Conservation (phyloP, 805 yeast species). For the Lipomyces mesembrius region DNA sequence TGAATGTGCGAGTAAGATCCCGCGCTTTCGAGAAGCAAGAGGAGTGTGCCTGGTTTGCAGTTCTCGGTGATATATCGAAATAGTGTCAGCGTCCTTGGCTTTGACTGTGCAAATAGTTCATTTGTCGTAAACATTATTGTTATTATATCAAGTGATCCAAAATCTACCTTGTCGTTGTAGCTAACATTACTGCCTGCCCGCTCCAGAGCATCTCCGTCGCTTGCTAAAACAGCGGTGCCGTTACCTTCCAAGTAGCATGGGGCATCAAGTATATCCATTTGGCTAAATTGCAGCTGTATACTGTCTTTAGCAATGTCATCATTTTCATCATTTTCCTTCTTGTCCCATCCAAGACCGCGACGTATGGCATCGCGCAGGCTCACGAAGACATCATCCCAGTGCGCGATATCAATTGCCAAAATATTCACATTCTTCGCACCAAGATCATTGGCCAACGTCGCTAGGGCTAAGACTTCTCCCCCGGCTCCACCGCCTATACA, state of each 20-base stretch:
- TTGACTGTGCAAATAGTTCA: slow-evolving; percentile 76
- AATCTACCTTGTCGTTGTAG: slow-evolving; percentile 1
- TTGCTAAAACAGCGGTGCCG: not conserved
- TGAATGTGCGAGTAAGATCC: slow-evolving; percentile 84
- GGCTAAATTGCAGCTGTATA: slow-evolving; percentile 22
- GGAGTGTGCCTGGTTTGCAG: slow-evolving; percentile 61
- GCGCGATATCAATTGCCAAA: slow-evolving; percentile 73
- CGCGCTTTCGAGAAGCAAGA: slow-evolving; percentile 82
- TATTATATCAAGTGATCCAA: slow-evolving; percentile 53
- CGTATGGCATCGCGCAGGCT: slow-evolving; percentile 39
- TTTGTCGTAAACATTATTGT: slow-evolving; percentile 85
- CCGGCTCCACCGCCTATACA: slow-evolving; percentile 92
- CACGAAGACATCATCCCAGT: slow-evolving; percentile 65
- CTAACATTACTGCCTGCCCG: not conserved
- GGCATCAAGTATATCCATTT: slow-evolving; percentile 34
- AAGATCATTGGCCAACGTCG: slow-evolving; percentile 56
- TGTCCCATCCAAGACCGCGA: slow-evolving; percentile 6
- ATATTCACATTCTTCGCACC: slow-evolving; percentile 49
- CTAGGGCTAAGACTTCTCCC: slow-evolving; percentile 71
- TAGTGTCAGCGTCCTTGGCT: slow-evolving; percentile 61
- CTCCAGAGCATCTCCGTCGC: not conserved
- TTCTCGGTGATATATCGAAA: slow-evolving; percentile 56
- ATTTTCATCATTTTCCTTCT: not conserved
- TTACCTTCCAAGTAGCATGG: slow-evolving; percentile 21
- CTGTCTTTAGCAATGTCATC: slow-evolving; percentile 4